Evolutionary conservation across 108 stramenopile genomes (phyloP).

Genomic region (Cylindrotheca fusiformis): DNA sequence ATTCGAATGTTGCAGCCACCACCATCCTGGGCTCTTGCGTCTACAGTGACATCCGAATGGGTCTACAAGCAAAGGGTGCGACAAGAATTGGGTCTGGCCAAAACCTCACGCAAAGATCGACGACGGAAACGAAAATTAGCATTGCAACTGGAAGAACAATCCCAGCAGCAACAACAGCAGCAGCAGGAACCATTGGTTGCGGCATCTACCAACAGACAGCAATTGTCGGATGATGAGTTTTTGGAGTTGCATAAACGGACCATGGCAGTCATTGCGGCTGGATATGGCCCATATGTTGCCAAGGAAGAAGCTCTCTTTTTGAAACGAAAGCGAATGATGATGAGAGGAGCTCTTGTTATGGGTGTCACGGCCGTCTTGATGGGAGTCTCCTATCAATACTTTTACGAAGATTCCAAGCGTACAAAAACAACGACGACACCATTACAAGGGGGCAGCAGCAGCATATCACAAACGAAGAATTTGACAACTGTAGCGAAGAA

Average conservation of each 20-base stretch:
- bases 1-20: conserved; percentile 56
- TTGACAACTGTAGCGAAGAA: background rate
- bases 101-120: conserved; percentile 53
- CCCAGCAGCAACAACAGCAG: conserved; percentile 4
- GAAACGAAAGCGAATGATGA: conserved; percentile 36
- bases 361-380: conserved; percentile 14
- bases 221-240: conserved; percentile 11
- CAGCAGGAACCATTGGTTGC: conserved; percentile 1
- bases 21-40: conserved; percentile 51
- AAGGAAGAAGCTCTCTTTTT: conserved; percentile 34
- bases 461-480: no score
- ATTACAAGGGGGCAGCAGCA: background rate
- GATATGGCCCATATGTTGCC: conserved; percentile 46
- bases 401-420: background rate
- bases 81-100: conserved; percentile 42
- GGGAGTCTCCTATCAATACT: conserved; percentile 10
- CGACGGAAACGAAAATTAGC: conserved; percentile 11
- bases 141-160: background rate
- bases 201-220: background rate
- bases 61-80: conserved; percentile 55
- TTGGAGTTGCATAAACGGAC: conserved; percentile 13
- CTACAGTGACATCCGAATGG: conserved; percentile 62
- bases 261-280: conserved; percentile 55
- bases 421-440: background rate
- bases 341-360: conserved; percentile 33